Conservation (phyloP, 805 yeast genomes). For the Metschnikowia gelsemii region DNA sequence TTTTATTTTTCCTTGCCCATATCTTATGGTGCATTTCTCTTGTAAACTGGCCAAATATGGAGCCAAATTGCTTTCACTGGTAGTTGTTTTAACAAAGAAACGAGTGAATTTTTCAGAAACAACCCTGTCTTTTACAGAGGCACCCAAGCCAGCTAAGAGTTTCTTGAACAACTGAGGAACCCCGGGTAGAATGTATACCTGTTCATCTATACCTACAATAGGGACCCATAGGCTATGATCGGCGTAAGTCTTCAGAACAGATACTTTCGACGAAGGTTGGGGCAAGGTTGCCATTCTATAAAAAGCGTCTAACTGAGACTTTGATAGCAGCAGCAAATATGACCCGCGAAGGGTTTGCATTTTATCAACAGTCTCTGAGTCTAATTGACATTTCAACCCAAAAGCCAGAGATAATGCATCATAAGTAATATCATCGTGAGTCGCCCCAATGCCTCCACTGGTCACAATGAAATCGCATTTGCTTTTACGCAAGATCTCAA, state of each 20-base stretch:
- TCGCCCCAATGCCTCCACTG: constrained; percentile 78
- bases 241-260: constrained; percentile 43
- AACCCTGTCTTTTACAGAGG: constrained; percentile 29
- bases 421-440: constrained; percentile 89
- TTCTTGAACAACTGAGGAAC: constrained; percentile 70
- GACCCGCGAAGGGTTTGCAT: constrained; percentile 54
- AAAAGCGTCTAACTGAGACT: constrained; percentile 57
- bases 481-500: constrained; percentile 44
- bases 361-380: constrained; percentile 55
- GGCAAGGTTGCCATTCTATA: constrained; percentile 83
- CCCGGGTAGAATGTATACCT: constrained; percentile 78
- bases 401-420: constrained; percentile 69
- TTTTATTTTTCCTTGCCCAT: constrained; percentile 47
- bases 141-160: constrained; percentile 49
- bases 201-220: constrained; percentile 61
- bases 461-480: constrained; percentile 68
- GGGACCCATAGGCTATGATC: constrained; percentile 78
- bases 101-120: constrained; percentile 33
- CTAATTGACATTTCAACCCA: constrained; percentile 47
- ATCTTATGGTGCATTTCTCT: constrained; percentile 28
- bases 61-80: constrained; percentile 68
- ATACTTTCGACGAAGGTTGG: constrained; percentile 16
- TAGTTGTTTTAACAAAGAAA: constrained; percentile 58
- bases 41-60: constrained; percentile 58
- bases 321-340: constrained; percentile 30